Evolutionary conservation across 2,329 filamentous ascomycete genomes (phyloP).

Genomic region (Beauveria medogensis): DNA sequence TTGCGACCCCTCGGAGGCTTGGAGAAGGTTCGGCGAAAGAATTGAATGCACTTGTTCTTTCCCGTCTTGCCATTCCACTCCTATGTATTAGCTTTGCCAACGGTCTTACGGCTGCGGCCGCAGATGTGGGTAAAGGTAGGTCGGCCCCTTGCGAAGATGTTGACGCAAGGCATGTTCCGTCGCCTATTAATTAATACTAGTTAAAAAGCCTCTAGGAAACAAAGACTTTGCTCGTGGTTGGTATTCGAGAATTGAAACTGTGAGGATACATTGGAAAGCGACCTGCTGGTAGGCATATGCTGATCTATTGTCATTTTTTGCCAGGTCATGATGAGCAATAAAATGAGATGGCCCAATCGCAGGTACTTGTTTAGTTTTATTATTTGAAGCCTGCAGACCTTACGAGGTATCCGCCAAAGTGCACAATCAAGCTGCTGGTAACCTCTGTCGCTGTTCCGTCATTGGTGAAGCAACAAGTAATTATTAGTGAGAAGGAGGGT

Average conservation of each 20-base stretch:
- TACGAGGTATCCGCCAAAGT: slow-evolving; percentile 4
- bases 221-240: neutral
- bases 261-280: too few species aligned
- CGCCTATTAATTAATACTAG: neutral
- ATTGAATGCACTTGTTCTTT: neutral
- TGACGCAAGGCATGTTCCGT: too few species aligned
- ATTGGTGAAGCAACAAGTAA: neutral
- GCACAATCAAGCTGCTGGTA: neutral
- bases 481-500: neutral
- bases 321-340: neutral
- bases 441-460: neutral
- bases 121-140: neutral
- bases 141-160: neutral
- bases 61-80: neutral
- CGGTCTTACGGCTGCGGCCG: neutral
- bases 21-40: neutral
- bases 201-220: neutral
- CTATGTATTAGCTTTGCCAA: neutral
- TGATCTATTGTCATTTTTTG: neutral
- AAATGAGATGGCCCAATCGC: neutral
- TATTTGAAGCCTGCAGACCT: neutral
- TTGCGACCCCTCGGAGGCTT: neutral
- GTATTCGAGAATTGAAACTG: too few species aligned
- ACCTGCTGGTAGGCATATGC: neutral
- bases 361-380: slow-evolving; percentile 2